These are phyloP conservation scores for Claviceps maximensis DNA, from an alignment of 2,329 filamentous ascomycete species.

Conservation along the genomic window DNA sequence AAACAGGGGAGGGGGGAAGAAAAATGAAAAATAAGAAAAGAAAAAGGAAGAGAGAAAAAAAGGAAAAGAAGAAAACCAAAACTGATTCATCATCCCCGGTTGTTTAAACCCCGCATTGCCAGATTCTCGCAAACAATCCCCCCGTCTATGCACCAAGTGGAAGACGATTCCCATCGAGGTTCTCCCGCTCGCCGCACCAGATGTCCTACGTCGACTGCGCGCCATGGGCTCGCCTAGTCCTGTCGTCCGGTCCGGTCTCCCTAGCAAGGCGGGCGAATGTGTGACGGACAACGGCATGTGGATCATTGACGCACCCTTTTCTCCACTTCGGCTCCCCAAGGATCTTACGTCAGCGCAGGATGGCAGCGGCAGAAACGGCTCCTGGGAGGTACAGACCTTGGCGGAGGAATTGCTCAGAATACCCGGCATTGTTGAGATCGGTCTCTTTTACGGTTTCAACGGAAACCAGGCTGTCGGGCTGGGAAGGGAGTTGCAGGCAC, in stretches of 20 bases:
- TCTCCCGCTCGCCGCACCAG: conserved; percentile 66
- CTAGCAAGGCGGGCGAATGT: conserved; percentile 70
- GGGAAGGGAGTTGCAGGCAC: conserved; percentile 52
- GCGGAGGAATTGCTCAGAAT: conserved; percentile 65
- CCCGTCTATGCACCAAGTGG: conserved; percentile 63
- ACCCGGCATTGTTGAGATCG: conserved; percentile 81
- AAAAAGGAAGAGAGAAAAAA: background rate
- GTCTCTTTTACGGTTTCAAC: conserved; percentile 74
- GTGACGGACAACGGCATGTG: conserved; percentile 47
- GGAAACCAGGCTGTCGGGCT: conserved; percentile 48
- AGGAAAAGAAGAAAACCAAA: background rate
- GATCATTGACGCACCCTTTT: conserved; percentile 89
- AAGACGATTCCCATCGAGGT: conserved; percentile 87
- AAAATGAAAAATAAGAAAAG: background rate
- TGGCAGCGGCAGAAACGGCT: conserved; percentile 35
- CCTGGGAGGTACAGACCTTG: conserved; percentile 70
- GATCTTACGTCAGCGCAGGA: conserved; percentile 38
- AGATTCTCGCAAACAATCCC: conserved; percentile 85
- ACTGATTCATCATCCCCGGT: background rate
- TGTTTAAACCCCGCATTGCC: background rate
- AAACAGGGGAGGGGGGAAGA: background rate
- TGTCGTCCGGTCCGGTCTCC: conserved; percentile 55
- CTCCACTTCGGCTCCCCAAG: conserved; percentile 51
- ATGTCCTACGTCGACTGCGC: conserved; percentile 60
- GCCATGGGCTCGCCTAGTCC: conserved; percentile 62